Evolutionary conservation across 768 basidiomycete genomes (phyloP).

Genomic region (Neoboletus subvelutipes): DNA sequence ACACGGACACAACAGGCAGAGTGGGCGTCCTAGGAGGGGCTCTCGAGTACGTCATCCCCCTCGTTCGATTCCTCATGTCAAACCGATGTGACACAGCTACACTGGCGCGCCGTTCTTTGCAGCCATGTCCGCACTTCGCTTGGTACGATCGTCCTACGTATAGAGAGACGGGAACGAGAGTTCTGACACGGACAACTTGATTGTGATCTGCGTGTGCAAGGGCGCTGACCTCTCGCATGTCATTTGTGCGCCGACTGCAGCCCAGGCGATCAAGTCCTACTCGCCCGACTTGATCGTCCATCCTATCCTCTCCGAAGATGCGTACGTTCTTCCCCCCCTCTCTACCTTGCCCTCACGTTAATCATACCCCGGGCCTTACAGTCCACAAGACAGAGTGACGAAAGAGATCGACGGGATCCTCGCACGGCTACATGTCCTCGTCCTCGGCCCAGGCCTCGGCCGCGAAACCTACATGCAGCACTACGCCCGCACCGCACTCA

Average conservation of each 20-base stretch:
- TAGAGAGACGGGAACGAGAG: background rate
- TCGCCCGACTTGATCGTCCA: slow-evolving; percentile 98
- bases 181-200: background rate
- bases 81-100: slow-evolving; percentile 58
- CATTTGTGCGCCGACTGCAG: slow-evolving; percentile 92
- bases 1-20: slow-evolving; percentile 53
- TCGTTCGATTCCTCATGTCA: background rate
- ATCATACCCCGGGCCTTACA: slow-evolving; percentile 22
- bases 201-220: slow-evolving; percentile 34
- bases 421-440: slow-evolving; percentile 84
- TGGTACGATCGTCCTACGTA: slow-evolving; percentile 45
- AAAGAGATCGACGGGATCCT: slow-evolving; percentile 65
- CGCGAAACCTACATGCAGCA: slow-evolving; percentile 87
- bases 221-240: slow-evolving; percentile 96
- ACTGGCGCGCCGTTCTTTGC: slow-evolving; percentile 97
- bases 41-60: slow-evolving; percentile 65
- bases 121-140: slow-evolving; percentile 83
- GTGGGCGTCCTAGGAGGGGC: slow-evolving; percentile 95
- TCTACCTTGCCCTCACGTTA: background rate
- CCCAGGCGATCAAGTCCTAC: slow-evolving; percentile 93
- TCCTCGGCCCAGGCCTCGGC: slow-evolving; percentile 94
- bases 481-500: slow-evolving; percentile 74
- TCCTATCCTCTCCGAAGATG: slow-evolving; percentile 74
- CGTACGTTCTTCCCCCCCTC: slow-evolving; percentile 46
- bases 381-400: slow-evolving; percentile 48